Evolutionary conservation across 2,329 filamentous ascomycete genomes (phyloP).

Genomic region (Venturia carpophila): DNA sequence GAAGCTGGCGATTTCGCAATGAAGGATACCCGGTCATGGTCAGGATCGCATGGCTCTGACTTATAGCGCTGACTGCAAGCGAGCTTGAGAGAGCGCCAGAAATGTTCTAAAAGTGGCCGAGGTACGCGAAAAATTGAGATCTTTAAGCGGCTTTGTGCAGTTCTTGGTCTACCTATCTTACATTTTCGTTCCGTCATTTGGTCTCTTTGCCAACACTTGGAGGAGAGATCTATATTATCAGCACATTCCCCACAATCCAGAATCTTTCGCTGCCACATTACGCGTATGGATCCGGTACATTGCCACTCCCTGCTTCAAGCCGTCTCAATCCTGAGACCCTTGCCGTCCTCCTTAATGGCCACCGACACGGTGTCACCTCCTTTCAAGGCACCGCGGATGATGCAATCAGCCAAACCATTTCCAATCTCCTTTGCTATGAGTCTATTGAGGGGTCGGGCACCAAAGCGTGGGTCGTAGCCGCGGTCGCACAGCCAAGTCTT

Average conservation of each 20-base stretch:
- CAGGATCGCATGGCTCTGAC: too few relatives aligned
- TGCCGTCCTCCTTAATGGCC: constrained; percentile 51
- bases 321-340: constrained; percentile 11
- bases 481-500: constrained; percentile 81
- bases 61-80: too few relatives aligned
- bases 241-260: background rate
- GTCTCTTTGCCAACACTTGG: constrained; percentile 6
- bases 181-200: background rate
- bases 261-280: background rate
- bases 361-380: constrained; percentile 67
- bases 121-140: too few relatives aligned
- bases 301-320: background rate
- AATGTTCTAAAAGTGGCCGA: too few relatives aligned
- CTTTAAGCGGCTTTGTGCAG: too few relatives aligned
- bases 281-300: too few relatives aligned
- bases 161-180: background rate
- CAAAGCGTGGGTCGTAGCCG: constrained; percentile 87
- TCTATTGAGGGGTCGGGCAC: constrained; percentile 82
- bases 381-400: constrained; percentile 77
- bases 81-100: too few relatives aligned
- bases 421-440: constrained; percentile 85
- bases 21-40: too few relatives aligned
- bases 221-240: constrained; percentile 3
- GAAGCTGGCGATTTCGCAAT: too few relatives aligned
- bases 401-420: constrained; percentile 81